These are phyloP conservation scores for Luffa aegyptiaca DNA, from an alignment of 306 rosid genomes.

Conservation along the genomic window DNA sequence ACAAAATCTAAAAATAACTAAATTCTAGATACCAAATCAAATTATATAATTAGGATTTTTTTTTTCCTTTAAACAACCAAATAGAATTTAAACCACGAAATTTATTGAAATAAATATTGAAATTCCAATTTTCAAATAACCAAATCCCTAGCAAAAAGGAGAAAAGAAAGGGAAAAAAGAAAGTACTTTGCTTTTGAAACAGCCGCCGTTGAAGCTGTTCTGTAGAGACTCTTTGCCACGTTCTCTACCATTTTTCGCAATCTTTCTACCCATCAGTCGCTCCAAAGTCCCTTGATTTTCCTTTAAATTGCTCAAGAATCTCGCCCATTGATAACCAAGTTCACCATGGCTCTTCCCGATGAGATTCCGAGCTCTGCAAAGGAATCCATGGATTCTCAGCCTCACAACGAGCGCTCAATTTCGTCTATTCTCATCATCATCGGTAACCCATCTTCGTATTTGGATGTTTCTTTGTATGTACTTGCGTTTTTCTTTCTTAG, in stretches of 20 bases:
- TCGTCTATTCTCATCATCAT: constrained; percentile 58
- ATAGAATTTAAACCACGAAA: neutral
- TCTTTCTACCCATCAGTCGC: neutral
- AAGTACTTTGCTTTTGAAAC: neutral
- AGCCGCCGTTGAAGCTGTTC: constrained; percentile 1
- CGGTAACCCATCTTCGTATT: constrained; percentile 30
- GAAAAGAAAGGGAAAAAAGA: neutral
- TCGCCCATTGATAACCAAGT: neutral
- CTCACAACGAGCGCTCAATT: constrained; percentile 31
- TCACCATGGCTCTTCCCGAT: constrained; percentile 32
- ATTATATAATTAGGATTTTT: neutral
- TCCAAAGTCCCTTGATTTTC: neutral
- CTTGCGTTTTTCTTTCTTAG: neutral
- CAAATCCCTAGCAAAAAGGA: neutral
- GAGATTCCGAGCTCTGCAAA: constrained; percentile 29
- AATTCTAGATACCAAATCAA: neutral
- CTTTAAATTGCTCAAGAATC: neutral
- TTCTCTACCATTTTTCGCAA: neutral
- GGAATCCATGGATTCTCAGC: constrained; percentile 31
- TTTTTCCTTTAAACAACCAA: neutral
- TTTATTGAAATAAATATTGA: neutral
- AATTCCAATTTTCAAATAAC: neutral
- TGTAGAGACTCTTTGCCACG: neutral
- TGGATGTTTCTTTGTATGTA: neutral
- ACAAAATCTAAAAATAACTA: neutral